Base-by-base conservation (phyloP, 768 basidiomycete genomes). In the Suillus paluster region DNA sequence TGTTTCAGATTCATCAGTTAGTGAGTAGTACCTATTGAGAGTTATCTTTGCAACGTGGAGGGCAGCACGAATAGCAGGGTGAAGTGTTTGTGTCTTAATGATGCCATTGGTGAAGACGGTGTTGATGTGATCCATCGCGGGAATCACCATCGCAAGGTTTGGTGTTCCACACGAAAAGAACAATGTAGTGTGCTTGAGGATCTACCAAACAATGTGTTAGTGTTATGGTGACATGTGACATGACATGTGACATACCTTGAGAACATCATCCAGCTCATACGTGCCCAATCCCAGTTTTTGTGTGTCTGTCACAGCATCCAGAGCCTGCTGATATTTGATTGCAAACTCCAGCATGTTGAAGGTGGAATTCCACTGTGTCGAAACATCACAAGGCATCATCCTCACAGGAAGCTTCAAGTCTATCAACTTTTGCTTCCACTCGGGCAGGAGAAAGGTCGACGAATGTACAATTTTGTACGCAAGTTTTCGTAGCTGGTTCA, bases 111-210 rank as follows among this genome's bases (percentile, higher is more conserved):
- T 64, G 33, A 74, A 65, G 17, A 53, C 53, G 12, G 60, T n/a
- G 54, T 75, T 66, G 64, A 78, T 73, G 23, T 64, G 57, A 41
- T 79, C 75, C 74, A 78, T 76, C 0, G 74, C 74, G 0, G 72
- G 70, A 15, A 78, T 73, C 21, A 78, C 75, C 3, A 57, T 62
- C 0, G 71, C 57, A 2, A 79, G 63, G 23, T 63, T 72, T 4
- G 66, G 63, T 0, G 50, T 65, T 0, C 60, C 62, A 0, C 50
- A n/a, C 25, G 50, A 52, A 34, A 52, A 52, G 21, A 52, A 52
- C 10, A 17, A 23, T 27, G 50, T 52, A 52, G 50, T 5, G 10
- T 52, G 27, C 34, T 52, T 52, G 15, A 52, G n/a, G n/a, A 52
- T 52, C 50, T 52, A 25, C 8, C 25, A 25, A 34, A 52, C 34